Conservation (phyloP, 805 yeast genomes). For the Starmera pachycereana region DNA sequence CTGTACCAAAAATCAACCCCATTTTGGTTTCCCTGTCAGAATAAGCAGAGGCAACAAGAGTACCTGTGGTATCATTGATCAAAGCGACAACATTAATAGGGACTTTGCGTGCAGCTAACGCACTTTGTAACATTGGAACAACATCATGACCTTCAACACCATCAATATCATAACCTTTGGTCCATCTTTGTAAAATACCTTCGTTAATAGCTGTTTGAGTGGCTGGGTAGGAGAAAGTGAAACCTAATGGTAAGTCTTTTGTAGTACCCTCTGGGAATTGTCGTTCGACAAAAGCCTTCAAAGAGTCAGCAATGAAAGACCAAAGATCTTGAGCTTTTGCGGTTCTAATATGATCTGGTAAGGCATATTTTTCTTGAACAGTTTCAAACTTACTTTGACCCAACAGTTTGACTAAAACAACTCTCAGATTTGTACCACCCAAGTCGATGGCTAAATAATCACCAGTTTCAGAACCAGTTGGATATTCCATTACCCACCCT, state of each 20-base stretch:
- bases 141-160: constrained; percentile 93
- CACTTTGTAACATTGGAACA: constrained; percentile 79
- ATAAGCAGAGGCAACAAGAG: constrained; percentile 90
- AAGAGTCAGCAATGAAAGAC: constrained; percentile 77
- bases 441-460: constrained; percentile 87
- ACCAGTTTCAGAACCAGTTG: constrained; percentile 87
- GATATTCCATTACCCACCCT: constrained; percentile 91
- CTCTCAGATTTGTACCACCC: constrained; percentile 96
- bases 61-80: constrained; percentile 96
- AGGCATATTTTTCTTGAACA: constrained; percentile 73
- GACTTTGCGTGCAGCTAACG: constrained; percentile 50
- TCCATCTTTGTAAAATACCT: constrained; percentile 92
- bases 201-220: constrained; percentile 73
- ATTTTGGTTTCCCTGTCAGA: constrained; percentile 80
- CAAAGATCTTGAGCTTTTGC: constrained; percentile 70
- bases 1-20: constrained; percentile 97
- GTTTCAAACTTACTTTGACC: constrained; percentile 83
- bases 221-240: constrained; percentile 91
- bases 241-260: constrained; percentile 68
- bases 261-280: constrained; percentile 60
- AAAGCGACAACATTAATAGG: constrained; percentile 86
- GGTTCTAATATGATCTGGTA: constrained; percentile 72
- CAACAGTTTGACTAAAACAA: constrained; percentile 72
- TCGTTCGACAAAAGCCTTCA: constrained; percentile 58
- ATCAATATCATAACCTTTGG: constrained; percentile 91